Conservation (phyloP, 2,329 filamentous ascomycete species). For the Aspergillus puulaauensis region DNA sequence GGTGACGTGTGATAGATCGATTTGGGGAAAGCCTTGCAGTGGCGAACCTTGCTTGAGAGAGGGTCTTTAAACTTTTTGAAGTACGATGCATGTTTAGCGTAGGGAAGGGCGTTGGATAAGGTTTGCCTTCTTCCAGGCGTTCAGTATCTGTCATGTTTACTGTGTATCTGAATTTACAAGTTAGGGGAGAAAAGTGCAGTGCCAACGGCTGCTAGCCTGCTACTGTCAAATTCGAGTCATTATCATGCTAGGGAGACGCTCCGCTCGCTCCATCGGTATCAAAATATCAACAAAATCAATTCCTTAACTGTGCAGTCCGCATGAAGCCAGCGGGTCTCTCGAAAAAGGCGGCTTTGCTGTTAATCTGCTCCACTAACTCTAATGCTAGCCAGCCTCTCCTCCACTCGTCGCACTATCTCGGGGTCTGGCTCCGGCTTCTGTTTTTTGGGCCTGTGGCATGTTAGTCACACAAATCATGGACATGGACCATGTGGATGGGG, state of each 20-base stretch:
- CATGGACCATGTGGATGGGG: not conserved
- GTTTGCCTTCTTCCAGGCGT: too few relatives aligned
- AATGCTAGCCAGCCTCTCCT: conserved; percentile 37
- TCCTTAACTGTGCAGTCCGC: not conserved
- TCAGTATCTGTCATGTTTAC: too few relatives aligned
- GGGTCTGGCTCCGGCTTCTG: conserved; percentile 40
- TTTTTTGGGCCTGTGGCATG: conserved; percentile 38
- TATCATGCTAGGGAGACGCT: not conserved
- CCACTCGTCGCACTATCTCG: conserved; percentile 38
- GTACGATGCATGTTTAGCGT: too few relatives aligned
- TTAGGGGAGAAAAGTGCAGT: not conserved
- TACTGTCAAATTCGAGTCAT: not conserved
- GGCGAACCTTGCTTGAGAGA: too few relatives aligned
- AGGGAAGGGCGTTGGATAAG: too few relatives aligned
- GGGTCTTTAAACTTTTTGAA: too few relatives aligned
- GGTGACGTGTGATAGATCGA: not conserved
- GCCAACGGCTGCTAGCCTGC: not conserved
- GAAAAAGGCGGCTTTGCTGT: not conserved
- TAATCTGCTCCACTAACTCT: conserved; percentile 10
- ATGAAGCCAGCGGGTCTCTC: too few relatives aligned
- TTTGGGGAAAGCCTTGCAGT: not conserved
- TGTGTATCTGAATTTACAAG: not conserved
- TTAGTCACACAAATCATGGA: conserved; percentile 9
- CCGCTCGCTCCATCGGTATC: not conserved
- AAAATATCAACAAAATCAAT: not conserved